These are phyloP conservation scores for Dactylonectria estremocensis DNA, from an alignment of 2,329 filamentous ascomycete genomes.

Conservation along the genomic window DNA sequence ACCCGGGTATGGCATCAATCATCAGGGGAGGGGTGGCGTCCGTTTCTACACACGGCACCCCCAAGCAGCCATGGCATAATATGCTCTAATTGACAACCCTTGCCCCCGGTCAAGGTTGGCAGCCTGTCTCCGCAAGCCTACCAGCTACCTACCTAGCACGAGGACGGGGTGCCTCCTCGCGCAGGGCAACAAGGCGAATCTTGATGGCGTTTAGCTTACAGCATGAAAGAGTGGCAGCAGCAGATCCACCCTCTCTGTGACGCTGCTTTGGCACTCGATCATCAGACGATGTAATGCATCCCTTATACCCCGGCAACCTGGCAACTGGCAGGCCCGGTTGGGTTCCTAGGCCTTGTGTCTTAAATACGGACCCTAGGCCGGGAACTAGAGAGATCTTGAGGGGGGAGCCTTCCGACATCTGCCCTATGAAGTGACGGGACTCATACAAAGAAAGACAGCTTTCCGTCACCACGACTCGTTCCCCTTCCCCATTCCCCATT, in stretches of 20 bases:
- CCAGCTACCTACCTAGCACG: slow-evolving; percentile 34
- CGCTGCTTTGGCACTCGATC: slow-evolving; percentile 48
- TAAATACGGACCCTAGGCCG: slow-evolving; percentile 50
- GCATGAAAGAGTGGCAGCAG: slow-evolving; percentile 47
- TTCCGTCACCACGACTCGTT: slow-evolving; percentile 42
- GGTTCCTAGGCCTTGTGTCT: slow-evolving; percentile 47
- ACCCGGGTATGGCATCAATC: slow-evolving; percentile 37
- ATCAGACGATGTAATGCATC: slow-evolving; percentile 50
- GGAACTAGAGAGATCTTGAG: slow-evolving; percentile 47
- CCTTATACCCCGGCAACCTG: slow-evolving; percentile 28
- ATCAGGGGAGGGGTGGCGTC: slow-evolving; percentile 52
- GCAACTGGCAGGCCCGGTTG: slow-evolving; percentile 39
- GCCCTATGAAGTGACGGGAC: slow-evolving; percentile 37
- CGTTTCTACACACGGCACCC: slow-evolving; percentile 68
- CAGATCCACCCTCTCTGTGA: slow-evolving; percentile 49
- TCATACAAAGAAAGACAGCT: slow-evolving; percentile 43
- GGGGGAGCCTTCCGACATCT: slow-evolving; percentile 44
- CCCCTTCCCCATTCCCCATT: slow-evolving; percentile 13
- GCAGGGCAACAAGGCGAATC: slow-evolving; percentile 46
- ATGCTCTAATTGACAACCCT: slow-evolving; percentile 72
- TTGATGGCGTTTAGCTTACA: slow-evolving; percentile 50
- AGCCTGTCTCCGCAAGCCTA: slow-evolving; percentile 53
- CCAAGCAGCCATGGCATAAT: slow-evolving; percentile 67
- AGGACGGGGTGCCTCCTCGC: slow-evolving; percentile 43
- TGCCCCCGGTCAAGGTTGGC: slow-evolving; percentile 54